These are phyloP conservation scores for Chaetomium globosum DNA, from an alignment of 2,329 filamentous ascomycete genomes.

Conservation along the genomic window DNA sequence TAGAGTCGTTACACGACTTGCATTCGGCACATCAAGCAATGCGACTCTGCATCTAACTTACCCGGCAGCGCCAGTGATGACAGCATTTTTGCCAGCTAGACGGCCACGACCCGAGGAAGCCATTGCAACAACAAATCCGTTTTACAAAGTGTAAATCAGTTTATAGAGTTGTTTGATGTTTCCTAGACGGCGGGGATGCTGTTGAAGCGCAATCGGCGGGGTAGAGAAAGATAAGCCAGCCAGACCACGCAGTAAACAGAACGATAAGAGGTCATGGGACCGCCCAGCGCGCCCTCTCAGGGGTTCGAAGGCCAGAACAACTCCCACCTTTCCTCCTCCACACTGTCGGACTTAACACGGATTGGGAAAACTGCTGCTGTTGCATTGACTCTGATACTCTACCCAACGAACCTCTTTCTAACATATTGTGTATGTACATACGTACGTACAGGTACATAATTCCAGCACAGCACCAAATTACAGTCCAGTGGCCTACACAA, in stretches of 20 bases:
- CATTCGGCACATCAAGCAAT: neutral
- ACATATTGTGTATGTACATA: neutral
- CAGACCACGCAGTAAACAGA: constrained; percentile 12
- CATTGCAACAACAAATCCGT: constrained; percentile 19
- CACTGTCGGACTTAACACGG: neutral
- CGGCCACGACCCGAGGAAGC: constrained; percentile 46
- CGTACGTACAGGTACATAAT: neutral
- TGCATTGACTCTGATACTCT: neutral
- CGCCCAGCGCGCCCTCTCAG: neutral
- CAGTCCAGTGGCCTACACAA: constrained; percentile 39
- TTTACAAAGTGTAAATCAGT: neutral
- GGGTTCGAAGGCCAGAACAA: neutral
- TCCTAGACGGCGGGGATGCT: neutral
- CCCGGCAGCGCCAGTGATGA: constrained; percentile 86
- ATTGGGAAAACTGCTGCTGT: constrained; percentile 2
- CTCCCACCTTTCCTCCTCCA: neutral
- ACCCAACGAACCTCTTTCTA: neutral
- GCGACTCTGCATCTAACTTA: constrained; percentile 50
- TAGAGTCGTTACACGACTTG: too few species aligned
- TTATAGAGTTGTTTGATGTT: neutral
- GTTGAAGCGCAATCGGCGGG: constrained; percentile 13
- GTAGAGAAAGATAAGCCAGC: constrained; percentile 17
- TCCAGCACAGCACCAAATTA: neutral
- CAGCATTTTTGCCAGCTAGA: constrained; percentile 62
- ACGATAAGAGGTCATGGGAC: constrained; percentile 21